Conservation (phyloP, 1,284 basidiomycete genomes). For the Pseudozyma thailandica region DNA sequence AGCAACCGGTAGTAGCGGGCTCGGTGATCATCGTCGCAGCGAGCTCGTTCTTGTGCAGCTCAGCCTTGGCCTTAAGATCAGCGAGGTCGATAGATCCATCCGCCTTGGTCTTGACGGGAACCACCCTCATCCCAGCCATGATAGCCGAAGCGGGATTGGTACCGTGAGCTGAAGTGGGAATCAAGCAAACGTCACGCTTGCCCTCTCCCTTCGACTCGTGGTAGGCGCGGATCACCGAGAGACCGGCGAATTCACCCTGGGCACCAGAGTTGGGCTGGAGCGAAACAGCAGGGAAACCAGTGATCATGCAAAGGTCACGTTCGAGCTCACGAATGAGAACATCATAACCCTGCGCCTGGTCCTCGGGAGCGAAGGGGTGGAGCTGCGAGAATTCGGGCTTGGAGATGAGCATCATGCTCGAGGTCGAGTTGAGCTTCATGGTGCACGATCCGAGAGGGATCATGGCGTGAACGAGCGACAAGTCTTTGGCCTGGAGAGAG, state of each 20-base stretch:
- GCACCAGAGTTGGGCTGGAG: slow-evolving; percentile 98
- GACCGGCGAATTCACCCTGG: slow-evolving; percentile 91
- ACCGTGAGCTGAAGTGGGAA: slow-evolving; percentile 94
- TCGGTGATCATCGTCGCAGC: slow-evolving; percentile 92
- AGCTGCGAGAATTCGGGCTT: slow-evolving; percentile 89
- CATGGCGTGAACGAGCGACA: slow-evolving; percentile 94
- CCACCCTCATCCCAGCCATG: slow-evolving; percentile 96
- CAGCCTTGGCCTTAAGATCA: slow-evolving; percentile 86
- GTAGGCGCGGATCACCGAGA: slow-evolving; percentile 92
- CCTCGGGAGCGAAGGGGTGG: slow-evolving; percentile 90
- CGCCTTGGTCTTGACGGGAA: slow-evolving; percentile 85
- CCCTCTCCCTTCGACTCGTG: slow-evolving; percentile 86
- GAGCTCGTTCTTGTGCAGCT: slow-evolving; percentile 87
- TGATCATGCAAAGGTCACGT: slow-evolving; percentile 88
- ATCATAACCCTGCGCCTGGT: slow-evolving; percentile 89
- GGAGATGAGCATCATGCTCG: slow-evolving; percentile 94
- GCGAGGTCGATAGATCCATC: slow-evolving; percentile 90
- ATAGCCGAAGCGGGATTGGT: slow-evolving; percentile 81
- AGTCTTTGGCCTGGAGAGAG: slow-evolving; percentile 91
- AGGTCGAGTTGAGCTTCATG: slow-evolving; percentile 71
- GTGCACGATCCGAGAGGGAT: slow-evolving; percentile 85
- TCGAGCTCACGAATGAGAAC: slow-evolving; percentile 90
- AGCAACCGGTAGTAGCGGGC: slow-evolving; percentile 92
- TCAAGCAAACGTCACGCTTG: slow-evolving; percentile 90
- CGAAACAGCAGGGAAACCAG: slow-evolving; percentile 92